phyloP scores from a whole-genome alignment of 495 filamentous ascomycete genomes.

The Lentithecium fluviatile region DNA sequence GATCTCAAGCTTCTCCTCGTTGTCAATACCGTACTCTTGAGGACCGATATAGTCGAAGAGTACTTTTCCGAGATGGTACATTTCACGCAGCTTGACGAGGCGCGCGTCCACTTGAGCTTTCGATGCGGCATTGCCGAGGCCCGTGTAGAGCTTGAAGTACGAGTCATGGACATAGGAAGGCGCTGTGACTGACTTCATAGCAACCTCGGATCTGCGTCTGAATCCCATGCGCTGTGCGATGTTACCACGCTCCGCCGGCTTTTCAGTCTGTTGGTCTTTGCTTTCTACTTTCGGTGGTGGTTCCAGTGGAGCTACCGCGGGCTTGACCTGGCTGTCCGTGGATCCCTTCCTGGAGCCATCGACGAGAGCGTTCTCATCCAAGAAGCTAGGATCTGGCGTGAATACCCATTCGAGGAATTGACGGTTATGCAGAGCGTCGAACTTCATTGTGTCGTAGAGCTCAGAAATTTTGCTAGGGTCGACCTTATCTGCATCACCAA shows the following conservation, averaged over 20 bases:
- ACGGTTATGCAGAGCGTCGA: constrained; percentile 94
- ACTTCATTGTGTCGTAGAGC: constrained; percentile 98
- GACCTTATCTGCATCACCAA: constrained; percentile 93
- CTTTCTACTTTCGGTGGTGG: constrained; percentile 19
- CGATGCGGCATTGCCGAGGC: constrained; percentile 57
- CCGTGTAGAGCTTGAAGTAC: constrained; percentile 85
- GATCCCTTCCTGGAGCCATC: constrained; percentile 19
- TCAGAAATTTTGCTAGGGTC: constrained; percentile 98
- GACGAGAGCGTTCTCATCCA: constrained; percentile 56
- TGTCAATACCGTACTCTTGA: constrained; percentile 94
- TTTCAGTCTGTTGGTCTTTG: constrained; percentile 19
- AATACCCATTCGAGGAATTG: constrained; percentile 98
- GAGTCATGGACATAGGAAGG: constrained; percentile 48
- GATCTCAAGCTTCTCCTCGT: constrained; percentile 95
- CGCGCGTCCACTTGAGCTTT: constrained; percentile 82
- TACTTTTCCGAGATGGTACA: constrained; percentile 90
- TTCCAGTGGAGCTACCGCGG: constrained; percentile 1
- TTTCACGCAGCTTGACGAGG: constrained; percentile 81
- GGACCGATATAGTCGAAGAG: constrained; percentile 98
- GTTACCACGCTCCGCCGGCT: constrained; percentile 24
- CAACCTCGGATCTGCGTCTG: constrained; percentile 40
- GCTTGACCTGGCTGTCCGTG: constrained; percentile 21
- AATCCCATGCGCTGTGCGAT: constrained; percentile 45
- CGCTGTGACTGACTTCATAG: constrained; percentile 6
- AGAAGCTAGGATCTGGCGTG: constrained; percentile 69